phyloP scores from a whole-genome alignment of 2,329 filamentous ascomycete species.

The Lecanicillium sp. region DNA sequence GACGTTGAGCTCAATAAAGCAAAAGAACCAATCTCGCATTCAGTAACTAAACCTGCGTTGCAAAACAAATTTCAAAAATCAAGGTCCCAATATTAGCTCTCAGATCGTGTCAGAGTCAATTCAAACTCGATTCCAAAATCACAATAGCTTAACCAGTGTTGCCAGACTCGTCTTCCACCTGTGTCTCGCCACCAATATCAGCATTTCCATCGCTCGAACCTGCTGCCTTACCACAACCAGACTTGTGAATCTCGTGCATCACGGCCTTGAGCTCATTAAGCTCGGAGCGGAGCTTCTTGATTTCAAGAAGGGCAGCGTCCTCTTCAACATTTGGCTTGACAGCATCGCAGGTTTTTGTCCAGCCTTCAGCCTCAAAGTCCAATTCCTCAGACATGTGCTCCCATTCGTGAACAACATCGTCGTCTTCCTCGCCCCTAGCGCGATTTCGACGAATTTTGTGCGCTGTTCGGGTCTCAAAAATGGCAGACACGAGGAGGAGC shows the following conservation, averaged over 20 bases:
- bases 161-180: too few relatives aligned
- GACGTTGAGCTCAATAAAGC: too few relatives aligned
- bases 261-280: constrained; percentile 47
- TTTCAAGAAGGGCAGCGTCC: constrained; percentile 67
- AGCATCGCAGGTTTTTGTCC: constrained; percentile 70
- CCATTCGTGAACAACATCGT: constrained; percentile 87
- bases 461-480: constrained; percentile 59
- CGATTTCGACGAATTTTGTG: constrained; percentile 64
- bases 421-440: constrained; percentile 74
- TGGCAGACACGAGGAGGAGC: constrained; percentile 69
- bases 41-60: too few relatives aligned
- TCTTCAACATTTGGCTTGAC: constrained; percentile 75
- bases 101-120: too few relatives aligned
- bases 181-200: too few relatives aligned
- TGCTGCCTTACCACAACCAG: too few relatives aligned
- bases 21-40: too few relatives aligned
- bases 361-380: constrained; percentile 77
- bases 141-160: too few relatives aligned
- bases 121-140: too few relatives aligned
- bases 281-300: constrained; percentile 49
- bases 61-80: too few relatives aligned
- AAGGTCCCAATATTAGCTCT: too few relatives aligned
- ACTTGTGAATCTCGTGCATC: constrained; percentile 22
- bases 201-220: too few relatives aligned
- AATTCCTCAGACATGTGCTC: constrained; percentile 67